These are phyloP conservation scores for Aegilops tauschii DNA, from an alignment of 176 grass and related monocot genomes.

Conservation along the genomic window DNA sequence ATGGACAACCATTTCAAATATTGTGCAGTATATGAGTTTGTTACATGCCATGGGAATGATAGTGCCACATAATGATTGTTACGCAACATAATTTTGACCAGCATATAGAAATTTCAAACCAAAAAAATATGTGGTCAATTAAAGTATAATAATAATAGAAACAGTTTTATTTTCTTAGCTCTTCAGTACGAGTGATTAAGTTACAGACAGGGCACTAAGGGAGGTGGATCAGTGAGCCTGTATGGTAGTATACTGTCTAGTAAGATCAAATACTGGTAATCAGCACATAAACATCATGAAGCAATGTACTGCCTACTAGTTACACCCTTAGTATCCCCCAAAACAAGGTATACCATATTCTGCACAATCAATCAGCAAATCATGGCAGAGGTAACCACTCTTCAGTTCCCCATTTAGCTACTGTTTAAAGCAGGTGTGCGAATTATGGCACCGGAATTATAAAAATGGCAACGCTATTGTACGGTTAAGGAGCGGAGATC, in stretches of 20 bases:
- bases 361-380: slow-evolving; percentile 12
- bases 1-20: background rate
- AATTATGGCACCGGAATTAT: background rate
- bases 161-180: background rate
- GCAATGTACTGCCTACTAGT: background rate
- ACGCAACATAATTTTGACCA: background rate
- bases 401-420: background rate
- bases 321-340: background rate
- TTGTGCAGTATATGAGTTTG: background rate
- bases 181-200: background rate
- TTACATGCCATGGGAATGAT: background rate
- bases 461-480: background rate
- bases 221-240: background rate
- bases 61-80: background rate
- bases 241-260: background rate
- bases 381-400: background rate
- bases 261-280: background rate
- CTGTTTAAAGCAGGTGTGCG: background rate
- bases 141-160: background rate
- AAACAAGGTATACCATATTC: background rate
- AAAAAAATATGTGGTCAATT: background rate
- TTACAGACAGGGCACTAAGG: background rate
- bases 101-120: background rate
- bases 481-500: background rate
- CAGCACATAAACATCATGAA: slow-evolving; percentile 1